Base-by-base conservation (phyloP, 768 basidiomycete species). In the Xanthoconium stramineum region DNA sequence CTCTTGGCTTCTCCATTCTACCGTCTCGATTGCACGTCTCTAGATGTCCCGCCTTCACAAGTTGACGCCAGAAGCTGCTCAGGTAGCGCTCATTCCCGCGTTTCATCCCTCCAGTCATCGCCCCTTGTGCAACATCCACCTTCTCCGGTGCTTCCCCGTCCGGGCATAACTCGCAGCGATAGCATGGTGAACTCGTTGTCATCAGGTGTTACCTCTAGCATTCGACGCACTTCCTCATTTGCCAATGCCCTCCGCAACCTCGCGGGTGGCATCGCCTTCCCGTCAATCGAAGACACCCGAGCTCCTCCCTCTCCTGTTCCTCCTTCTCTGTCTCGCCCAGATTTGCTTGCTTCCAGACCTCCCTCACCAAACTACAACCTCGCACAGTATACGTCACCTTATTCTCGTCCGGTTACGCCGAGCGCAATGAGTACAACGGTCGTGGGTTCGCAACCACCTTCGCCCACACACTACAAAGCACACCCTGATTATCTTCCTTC, bases 1-100 rank as follows among this genome's bases (percentile, higher is more conserved):
- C 82, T 98, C 13, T 76, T 96, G 12, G 93, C 95, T 65, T 94
- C 91, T 2, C 91, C 93, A 0, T 96, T 96, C 68, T 83, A 84
- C 8, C 76, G 84, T 24, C 80, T 95, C 3, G 83, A 88, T 35
- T 81, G 79, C 29, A 83, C 86, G 0, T 83, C 89, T 2, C 74
- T 94, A 20, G 75, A 83, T 39, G 62, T 68, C 1, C 78, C 84
- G 8, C 74, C 78, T 1, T 63, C 69, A 15, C 77, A 78, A 35
- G 60, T 70, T 7, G 80, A 83, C 52, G 65, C 69, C 36, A 64
- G 59, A 44, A 69, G 58, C 45, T 58, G 61, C 14, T 59, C 61
- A 50, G 59, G 47, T 70, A 75, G 58, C 64, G 65, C 61, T 55
- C 70, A 80, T 36, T 70, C 76, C 14, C 74, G 80, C 11, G 74